A percentile compares a stretch with the other conserved stretches of the same genome.
These are phyloP conservation scores for Trichothecium sympodiale DNA, from an alignment of 2,329 filamentous ascomycete species.

Conservation along the genomic window DNA sequence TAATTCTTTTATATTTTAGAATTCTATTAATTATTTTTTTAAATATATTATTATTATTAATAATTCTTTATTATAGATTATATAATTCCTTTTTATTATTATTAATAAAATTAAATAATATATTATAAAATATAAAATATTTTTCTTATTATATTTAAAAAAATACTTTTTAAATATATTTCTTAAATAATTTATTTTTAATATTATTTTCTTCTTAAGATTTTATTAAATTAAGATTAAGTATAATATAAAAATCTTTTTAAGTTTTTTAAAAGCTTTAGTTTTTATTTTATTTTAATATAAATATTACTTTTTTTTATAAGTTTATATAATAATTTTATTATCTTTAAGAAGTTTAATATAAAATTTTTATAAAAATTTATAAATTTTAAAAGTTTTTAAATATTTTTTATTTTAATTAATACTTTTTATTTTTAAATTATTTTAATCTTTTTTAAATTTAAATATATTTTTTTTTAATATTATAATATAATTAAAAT, in stretches of 20 bases:
- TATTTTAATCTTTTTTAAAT: not conserved
- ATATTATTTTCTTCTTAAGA: no score
- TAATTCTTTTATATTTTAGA: not conserved
- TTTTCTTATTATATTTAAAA: conserved; percentile 1
- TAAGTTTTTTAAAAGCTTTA: no score
- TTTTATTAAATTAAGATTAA: no score
- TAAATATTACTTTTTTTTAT: no score
- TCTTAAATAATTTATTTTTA: not conserved
- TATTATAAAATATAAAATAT: not conserved
- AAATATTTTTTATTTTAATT: conserved; percentile 1
- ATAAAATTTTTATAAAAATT: no score
- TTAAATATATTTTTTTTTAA: not conserved
- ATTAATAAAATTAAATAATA: conserved; percentile 1
- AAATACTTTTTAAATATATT: not conserved
- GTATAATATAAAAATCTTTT: no score
- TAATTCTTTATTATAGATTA: conserved; percentile 1
- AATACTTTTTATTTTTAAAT: conserved; percentile 2
- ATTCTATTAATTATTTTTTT: conserved; percentile 4
- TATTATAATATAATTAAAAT: no score
- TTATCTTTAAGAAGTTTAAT: no score
- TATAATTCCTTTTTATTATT: no score
- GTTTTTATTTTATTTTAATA: no score
- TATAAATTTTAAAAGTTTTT: not conserved
- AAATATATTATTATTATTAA: not conserved
- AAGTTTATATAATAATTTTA: no score